Conservation (phyloP, 106 monocot genomes). For the Platanthera guangdongensis region DNA sequence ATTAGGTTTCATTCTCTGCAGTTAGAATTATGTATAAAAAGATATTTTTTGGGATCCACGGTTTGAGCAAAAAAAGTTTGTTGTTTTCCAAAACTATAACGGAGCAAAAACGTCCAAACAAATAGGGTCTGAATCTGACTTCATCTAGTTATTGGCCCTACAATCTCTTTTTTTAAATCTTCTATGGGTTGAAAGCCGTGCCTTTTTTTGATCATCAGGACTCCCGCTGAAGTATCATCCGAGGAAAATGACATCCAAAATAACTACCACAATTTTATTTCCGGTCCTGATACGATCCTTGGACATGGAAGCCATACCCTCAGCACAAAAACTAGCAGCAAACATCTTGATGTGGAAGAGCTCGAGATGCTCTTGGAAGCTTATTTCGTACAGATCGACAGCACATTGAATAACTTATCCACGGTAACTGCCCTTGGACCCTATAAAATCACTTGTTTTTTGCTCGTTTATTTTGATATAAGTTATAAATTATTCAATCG, state of each 20-base stretch:
- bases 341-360: slow-evolving; percentile 37
- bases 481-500: too few relatives aligned
- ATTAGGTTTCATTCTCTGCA: too few relatives aligned
- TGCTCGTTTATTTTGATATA: too few relatives aligned
- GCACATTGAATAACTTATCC: slow-evolving; percentile 58
- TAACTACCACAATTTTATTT: slow-evolving; percentile 5
- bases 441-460: background rate
- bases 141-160: background rate
- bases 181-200: background rate
- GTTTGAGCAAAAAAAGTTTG: too few relatives aligned
- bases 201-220: slow-evolving; percentile 11
- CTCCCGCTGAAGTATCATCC: slow-evolving; percentile 6
- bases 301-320: slow-evolving; percentile 16
- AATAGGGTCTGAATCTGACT: background rate
- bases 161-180: background rate
- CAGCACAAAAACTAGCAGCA: slow-evolving; percentile 31
- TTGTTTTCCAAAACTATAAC: too few relatives aligned
- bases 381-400: slow-evolving; percentile 67
- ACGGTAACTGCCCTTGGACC: slow-evolving; percentile 24
- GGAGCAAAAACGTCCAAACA: too few relatives aligned
- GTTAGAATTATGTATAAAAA: too few relatives aligned
- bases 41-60: too few relatives aligned
- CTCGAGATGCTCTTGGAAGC: slow-evolving; percentile 82
- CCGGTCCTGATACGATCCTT: background rate
- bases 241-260: slow-evolving; percentile 18